phyloP scores from a whole-genome alignment of 371 early-diverging fungal genomes.

The Synchytrium microbalum region DNA sequence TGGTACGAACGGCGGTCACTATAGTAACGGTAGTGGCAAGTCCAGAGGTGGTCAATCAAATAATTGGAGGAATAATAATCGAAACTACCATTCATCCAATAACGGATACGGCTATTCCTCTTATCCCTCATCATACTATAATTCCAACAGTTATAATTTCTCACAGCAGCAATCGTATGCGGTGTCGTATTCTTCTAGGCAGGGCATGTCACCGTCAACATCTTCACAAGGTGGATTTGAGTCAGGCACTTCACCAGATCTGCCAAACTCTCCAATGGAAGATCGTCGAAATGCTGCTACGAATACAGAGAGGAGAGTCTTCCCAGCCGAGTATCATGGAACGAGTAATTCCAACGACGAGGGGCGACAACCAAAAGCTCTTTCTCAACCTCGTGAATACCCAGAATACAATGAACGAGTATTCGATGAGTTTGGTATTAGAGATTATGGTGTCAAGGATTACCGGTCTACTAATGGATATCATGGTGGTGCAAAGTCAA shows the following conservation, averaged over 20 bases:
- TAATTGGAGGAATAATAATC: neutral
- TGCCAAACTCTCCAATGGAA: neutral
- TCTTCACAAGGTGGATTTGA: too few relatives aligned
- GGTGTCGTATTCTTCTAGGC: neutral
- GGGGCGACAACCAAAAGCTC: too few relatives aligned
- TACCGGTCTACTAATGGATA: neutral
- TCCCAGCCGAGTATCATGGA: neutral
- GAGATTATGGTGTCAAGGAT: neutral
- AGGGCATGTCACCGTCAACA: neutral
- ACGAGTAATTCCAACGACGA: neutral
- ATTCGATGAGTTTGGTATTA: neutral
- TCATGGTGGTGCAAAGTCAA: neutral
- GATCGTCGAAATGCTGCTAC: conserved; percentile 2
- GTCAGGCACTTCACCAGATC: neutral
- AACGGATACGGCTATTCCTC: neutral
- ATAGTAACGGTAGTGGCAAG: neutral
- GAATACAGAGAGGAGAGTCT: neutral
- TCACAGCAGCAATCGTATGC: too few relatives aligned
- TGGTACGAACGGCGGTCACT: neutral
- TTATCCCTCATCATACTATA: neutral
- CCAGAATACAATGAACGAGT: neutral
- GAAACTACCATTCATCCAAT: neutral
- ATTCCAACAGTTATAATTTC: neutral
- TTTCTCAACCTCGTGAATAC: neutral
- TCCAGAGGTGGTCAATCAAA: neutral